Conservation (phyloP, 2,329 filamentous ascomycete species). For the Cercospora sp. region DNA sequence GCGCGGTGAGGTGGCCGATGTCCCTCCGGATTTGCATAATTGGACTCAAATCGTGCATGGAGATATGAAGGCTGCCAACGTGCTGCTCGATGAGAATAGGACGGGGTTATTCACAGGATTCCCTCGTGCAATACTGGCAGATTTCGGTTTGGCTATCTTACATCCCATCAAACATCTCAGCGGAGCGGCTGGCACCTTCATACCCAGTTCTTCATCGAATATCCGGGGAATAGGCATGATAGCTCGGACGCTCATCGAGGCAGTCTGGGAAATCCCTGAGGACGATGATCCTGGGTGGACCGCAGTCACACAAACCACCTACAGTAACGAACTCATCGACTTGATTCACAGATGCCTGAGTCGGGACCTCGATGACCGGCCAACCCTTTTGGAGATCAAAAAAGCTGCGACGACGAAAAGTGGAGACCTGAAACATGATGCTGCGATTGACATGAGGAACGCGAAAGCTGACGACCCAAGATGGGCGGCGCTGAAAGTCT, state of each 20-base stretch:
- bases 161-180: background rate
- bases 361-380: background rate
- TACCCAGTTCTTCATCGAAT: background rate
- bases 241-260: background rate
- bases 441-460: background rate
- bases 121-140: background rate
- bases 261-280: background rate
- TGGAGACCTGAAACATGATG: background rate
- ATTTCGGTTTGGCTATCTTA: constrained; percentile 7
- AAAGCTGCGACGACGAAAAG: background rate
- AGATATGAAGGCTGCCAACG: constrained; percentile 10
- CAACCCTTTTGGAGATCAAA: background rate
- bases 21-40: background rate
- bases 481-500: background rate
- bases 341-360: background rate
- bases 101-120: background rate
- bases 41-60: constrained; percentile 12
- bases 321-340: background rate
- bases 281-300: background rate
- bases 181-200: background rate
- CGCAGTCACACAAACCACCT: background rate
- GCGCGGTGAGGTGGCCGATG: background rate
- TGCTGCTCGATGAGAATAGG: background rate
- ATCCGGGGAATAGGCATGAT: background rate
- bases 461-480: background rate